Conservation (phyloP, 2,329 filamentous ascomycete species). For the Colletotrichum sp. region DNA sequence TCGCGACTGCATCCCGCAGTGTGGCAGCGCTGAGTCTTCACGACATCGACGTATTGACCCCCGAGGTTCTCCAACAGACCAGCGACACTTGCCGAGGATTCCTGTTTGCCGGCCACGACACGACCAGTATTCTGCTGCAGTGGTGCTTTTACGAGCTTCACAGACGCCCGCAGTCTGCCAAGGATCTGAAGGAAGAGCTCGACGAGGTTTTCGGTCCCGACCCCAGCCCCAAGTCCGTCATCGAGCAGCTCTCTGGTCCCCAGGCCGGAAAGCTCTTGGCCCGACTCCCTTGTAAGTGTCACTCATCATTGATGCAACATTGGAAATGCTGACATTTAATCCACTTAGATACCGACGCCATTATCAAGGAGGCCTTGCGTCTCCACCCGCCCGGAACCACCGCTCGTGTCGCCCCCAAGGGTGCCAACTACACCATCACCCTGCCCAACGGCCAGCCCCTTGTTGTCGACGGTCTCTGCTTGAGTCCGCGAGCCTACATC, state of each 20-base stretch:
- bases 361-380: conserved; percentile 41
- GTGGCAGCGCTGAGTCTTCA: conserved; percentile 37
- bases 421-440: conserved; percentile 24
- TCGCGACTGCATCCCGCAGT: conserved; percentile 23
- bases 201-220: conserved; percentile 38
- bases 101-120: conserved; percentile 46
- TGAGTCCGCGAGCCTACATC: conserved; percentile 35
- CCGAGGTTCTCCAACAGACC: conserved; percentile 31
- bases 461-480: conserved; percentile 35
- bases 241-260: conserved; percentile 26
- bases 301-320: too few relatives aligned
- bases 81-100: conserved; percentile 42
- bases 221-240: conserved; percentile 24
- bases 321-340: not conserved
- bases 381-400: conserved; percentile 37
- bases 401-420: conserved; percentile 27
- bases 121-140: conserved; percentile 38
- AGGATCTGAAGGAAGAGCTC: conserved; percentile 36
- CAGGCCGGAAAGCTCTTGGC: conserved; percentile 34
- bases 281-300: conserved; percentile 31
- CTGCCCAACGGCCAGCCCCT: conserved; percentile 30
- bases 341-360: conserved; percentile 30
- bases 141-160: conserved; percentile 42
- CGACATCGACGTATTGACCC: conserved; percentile 28
- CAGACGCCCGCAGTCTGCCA: conserved; percentile 29